A percentile compares a stretch with the other conserved stretches of the same genome.
These are phyloP conservation scores for Amoebophrya sp. DNA, from an alignment of 169 alveolate genomes.

Conservation along the genomic window DNA sequence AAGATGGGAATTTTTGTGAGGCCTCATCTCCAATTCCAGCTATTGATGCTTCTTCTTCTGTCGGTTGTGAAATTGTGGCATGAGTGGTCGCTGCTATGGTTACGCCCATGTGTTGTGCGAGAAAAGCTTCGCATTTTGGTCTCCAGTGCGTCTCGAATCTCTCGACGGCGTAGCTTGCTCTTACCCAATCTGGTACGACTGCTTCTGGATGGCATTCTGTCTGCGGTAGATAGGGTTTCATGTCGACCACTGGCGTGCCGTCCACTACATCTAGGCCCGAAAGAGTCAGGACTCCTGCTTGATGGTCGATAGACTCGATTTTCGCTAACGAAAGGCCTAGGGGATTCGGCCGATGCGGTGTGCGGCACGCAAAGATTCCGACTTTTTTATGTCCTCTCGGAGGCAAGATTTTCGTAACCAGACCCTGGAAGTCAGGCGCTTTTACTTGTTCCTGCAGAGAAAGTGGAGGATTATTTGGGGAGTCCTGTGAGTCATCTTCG, in stretches of 20 bases:
- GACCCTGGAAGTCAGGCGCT: neutral
- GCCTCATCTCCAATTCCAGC: no score
- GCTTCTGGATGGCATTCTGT: conserved; percentile 28
- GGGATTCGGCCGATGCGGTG: conserved; percentile 35
- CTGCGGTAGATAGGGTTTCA: conserved; percentile 35
- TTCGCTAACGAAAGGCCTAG: neutral
- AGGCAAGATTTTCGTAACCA: neutral
- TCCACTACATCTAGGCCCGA: conserved; percentile 33
- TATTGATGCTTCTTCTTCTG: no score
- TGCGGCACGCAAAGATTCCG: conserved; percentile 31
- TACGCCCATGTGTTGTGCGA: no score
- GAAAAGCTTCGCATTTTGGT: no score
- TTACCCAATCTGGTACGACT: neutral
- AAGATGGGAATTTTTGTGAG: no score
- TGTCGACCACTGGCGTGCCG: conserved; percentile 28
- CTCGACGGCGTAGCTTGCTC: neutral
- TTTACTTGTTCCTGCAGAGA: neutral
- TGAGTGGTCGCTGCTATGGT: no score
- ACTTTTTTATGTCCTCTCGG: neutral
- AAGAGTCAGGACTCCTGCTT: neutral
- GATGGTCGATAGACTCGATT: neutral
- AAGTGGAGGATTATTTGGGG: neutral
- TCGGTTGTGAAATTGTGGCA: no score
- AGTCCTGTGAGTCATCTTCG: neutral
- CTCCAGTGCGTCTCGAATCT: neutral